Evolutionary conservation across 116 monocot genomes (phyloP).

Genomic region (Papilionanthe hybrid): DNA sequence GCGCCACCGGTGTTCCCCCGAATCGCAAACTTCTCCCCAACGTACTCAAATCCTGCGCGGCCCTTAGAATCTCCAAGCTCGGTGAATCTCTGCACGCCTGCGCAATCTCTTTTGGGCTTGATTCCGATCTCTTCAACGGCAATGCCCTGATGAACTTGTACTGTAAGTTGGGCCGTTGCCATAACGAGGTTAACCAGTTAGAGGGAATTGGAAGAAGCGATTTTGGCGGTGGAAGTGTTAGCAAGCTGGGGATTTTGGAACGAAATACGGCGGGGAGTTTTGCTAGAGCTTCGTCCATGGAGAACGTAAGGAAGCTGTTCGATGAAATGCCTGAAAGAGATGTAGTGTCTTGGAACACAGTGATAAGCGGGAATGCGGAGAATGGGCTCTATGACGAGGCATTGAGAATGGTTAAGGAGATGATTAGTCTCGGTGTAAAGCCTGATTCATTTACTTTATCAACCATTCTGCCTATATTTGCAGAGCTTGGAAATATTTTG

Average conservation of each 20-base stretch:
- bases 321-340: slow-evolving; percentile 62
- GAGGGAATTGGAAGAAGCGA: background rate
- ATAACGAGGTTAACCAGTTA: background rate
- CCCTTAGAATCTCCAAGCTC: slow-evolving; percentile 22
- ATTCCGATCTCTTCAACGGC: slow-evolving; percentile 40
- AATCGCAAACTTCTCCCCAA: slow-evolving; percentile 44
- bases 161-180: slow-evolving; percentile 26
- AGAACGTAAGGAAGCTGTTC: slow-evolving; percentile 51
- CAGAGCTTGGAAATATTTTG: slow-evolving; percentile 45
- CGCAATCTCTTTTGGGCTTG: slow-evolving; percentile 34
- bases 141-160: slow-evolving; percentile 80
- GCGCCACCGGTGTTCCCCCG: slow-evolving; percentile 13
- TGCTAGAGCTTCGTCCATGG: background rate
- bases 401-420: slow-evolving; percentile 52
- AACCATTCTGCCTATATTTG: slow-evolving; percentile 66
- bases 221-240: background rate
- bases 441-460: slow-evolving; percentile 78
- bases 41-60: slow-evolving; percentile 61
- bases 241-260: background rate
- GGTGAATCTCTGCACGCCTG: slow-evolving; percentile 46
- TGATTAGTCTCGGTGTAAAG: slow-evolving; percentile 42
- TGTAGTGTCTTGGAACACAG: slow-evolving; percentile 75
- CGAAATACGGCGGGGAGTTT: background rate
- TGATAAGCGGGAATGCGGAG: slow-evolving; percentile 48
- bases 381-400: slow-evolving; percentile 48